These are phyloP conservation scores for Piper betle DNA, from an alignment of 164 flowering plant genomes.

Conservation along the genomic window DNA sequence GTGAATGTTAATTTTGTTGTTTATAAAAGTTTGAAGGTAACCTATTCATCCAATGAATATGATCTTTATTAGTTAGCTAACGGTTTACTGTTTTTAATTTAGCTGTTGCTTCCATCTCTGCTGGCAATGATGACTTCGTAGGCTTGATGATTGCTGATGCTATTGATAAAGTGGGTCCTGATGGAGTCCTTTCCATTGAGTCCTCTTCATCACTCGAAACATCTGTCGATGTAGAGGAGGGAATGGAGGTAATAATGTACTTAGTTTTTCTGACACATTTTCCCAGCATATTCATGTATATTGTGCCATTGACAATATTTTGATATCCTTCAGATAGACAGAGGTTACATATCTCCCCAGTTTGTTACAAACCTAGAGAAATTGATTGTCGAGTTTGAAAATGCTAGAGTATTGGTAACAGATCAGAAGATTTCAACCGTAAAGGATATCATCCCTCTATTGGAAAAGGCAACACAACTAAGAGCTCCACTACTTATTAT, in stretches of 20 bases:
- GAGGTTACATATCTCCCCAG: conserved; percentile 99
- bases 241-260: conserved; percentile 61
- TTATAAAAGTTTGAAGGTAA: too few relatives aligned
- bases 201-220: conserved; percentile 99
- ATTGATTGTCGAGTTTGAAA: conserved; percentile 74
- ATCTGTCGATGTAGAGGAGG: conserved; percentile 96
- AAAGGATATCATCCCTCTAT: conserved; percentile 56
- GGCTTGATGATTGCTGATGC: conserved; percentile 98
- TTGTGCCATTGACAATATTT: neutral
- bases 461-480: conserved; percentile 30
- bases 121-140: conserved; percentile 86
- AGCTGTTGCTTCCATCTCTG: conserved; percentile 94
- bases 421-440: conserved; percentile 86
- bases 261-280: too few relatives aligned
- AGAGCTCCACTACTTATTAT: conserved; percentile 57
- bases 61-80: neutral
- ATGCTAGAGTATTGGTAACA: conserved; percentile 83
- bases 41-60: neutral
- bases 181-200: conserved; percentile 95
- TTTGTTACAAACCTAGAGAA: conserved; percentile 94
- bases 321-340: conserved; percentile 53
- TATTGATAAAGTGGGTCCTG: conserved; percentile 96
- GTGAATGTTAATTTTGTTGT: too few relatives aligned
- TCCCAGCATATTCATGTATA: neutral
- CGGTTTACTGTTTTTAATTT: conserved; percentile 3